Base-by-base conservation (phyloP, 495 filamentous ascomycete species). In the Penicillium riverlandense region DNA sequence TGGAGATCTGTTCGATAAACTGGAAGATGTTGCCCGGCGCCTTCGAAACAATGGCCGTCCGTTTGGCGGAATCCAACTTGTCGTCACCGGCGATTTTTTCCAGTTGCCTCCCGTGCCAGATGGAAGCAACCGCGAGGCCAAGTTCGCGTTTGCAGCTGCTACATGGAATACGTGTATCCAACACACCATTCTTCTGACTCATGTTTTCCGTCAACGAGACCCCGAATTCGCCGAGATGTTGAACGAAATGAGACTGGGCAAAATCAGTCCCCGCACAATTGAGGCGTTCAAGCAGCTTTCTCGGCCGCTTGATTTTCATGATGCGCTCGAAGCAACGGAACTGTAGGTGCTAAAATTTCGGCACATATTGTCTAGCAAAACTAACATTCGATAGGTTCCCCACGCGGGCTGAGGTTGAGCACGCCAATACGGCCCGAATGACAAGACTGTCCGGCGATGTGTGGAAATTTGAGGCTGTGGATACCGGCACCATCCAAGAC, bases 81-180 rank as follows among this genome's bases (percentile, higher is more conserved):
- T 98, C 35, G 86, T 98, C 38, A 97, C 94, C 0, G 92, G 92
- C 3, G 92, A 98, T 58, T 98, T 97, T 63, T 98, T 97, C 63
- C 92, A 98, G 63, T 62, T 98, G 11, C 92, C 92, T 5, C 92
- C 92, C 2, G 92, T 98, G 2, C 90, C 92, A 5, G 90, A 95
- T 6, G 52, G 55, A 7, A 72, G 75, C 40, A 81, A 79, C 30
- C 77, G 78, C 36, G 71, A 82, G 11, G 76, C 82, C 35, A 95
- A 87, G 58, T 98, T 98, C 61, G 83, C 89, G 1, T 98, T 98
- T 54, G 85, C 94, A 48, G 91, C 91, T 7, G 79, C 77, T 4
- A 90, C 88, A 0, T 98, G 92, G 92, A 84, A 75, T 48, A 92
- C 89, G 12, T 83, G 85, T 8, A 91, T 98, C 40, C 83, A 94